Evolutionary conservation across 306 rosid species (phyloP), one percentile per base, ranked within the genome.

Genomic region (Herpetospermum pedunculosum): DNA sequence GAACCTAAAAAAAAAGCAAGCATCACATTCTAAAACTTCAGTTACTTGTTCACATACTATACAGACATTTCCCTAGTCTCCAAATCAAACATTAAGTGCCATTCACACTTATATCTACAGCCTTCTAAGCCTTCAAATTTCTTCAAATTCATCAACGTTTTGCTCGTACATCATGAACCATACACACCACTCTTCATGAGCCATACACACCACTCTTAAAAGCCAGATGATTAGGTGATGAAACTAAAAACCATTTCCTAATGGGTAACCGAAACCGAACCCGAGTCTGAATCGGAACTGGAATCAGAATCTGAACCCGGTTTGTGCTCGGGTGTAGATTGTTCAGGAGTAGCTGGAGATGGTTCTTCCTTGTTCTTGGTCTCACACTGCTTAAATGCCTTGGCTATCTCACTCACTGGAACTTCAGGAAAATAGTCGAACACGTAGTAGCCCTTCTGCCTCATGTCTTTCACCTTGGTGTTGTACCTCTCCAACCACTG

Each of bases 401-500:
- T 75, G 15, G 92, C 80, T 57, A 89, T 76, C 60, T 81, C 85
- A 26, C 91, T 84, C 18, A 85, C 23, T 10, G 98, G 98, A 77
- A 89, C 86, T 46, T 84, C 73, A 60, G 96, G 98, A 18, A 91
- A 80, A 81, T 85, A 84, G 4, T 87, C 85, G 32, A 80, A 77
- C 2, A 86, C 41, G 16, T 82, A 7, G 53, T 87, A 89, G 2
- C 89, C 93, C 80, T 86, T 93, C 60, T 41, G 74, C 29, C 83
- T 59, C 84, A 87, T 35, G 38, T 32, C 71, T 76, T 78, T 86
- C 10, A 89, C 85, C 23, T 68, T 30, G 32, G 73, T 72, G 84
- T 93, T 90, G 81, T 93, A 93, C 59, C 80, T 89, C 72, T 85
- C 85, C 14, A 84, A 76, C 78, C 79, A 85, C 72, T 73, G 79